phyloP scores from a whole-genome alignment of 257 asterid species.

The Parsonsia alboflavescens region DNA sequence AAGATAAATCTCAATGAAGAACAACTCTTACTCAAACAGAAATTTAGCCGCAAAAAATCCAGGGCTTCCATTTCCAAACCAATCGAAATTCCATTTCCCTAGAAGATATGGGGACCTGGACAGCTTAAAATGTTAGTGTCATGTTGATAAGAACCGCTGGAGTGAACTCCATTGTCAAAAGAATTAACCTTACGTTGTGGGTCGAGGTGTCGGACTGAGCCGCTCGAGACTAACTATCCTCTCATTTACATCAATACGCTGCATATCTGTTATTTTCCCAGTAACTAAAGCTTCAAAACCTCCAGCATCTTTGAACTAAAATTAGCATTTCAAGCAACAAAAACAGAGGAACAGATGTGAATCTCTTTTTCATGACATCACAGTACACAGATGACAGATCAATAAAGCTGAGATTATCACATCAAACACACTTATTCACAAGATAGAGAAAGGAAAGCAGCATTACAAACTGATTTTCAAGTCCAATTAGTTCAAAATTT shows the following conservation, averaged over 20 bases:
- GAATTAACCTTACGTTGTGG: slow-evolving; percentile 74
- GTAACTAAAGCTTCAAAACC: slow-evolving; percentile 68
- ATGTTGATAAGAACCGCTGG: neutral
- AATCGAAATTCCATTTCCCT: slow-evolving; percentile 70
- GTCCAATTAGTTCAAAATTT: neutral
- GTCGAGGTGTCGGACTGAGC: slow-evolving; percentile 85
- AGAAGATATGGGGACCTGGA: slow-evolving; percentile 69
- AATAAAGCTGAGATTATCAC: neutral
- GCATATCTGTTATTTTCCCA: slow-evolving; percentile 55
- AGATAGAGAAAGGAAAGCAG: neutral
- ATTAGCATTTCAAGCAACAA: slow-evolving; percentile 7
- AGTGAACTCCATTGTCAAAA: slow-evolving; percentile 9
- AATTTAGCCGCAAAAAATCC: slow-evolving; percentile 55
- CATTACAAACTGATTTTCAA: neutral
- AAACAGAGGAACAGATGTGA: neutral
- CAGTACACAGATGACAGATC: neutral
- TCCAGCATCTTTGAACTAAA: slow-evolving; percentile 77
- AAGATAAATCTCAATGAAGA: neutral
- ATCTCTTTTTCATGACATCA: neutral
- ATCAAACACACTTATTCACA: neutral
- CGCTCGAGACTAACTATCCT: slow-evolving; percentile 70
- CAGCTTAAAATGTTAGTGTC: slow-evolving; percentile 24
- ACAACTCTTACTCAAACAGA: slow-evolving; percentile 53
- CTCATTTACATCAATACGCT: slow-evolving; percentile 70
- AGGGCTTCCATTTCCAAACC: slow-evolving; percentile 78